Conservation (phyloP, 306 rosid genomes). For the Vigna mungo region DNA sequence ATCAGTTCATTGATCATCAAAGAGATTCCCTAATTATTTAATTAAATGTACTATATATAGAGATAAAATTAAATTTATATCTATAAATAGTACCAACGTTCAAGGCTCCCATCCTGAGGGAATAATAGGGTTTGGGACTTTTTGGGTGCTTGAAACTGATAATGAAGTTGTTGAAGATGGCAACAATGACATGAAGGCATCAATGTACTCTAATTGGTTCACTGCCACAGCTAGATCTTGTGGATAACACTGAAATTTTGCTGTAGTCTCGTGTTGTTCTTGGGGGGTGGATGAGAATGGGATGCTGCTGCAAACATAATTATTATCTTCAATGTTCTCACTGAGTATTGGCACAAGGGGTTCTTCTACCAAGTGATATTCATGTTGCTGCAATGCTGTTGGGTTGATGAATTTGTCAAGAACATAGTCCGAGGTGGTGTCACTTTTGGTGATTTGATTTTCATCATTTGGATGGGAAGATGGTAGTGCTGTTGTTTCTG, state of each 20-base stretch:
- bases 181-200: constrained; percentile 54
- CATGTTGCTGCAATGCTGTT: constrained; percentile 39
- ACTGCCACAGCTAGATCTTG: constrained; percentile 44
- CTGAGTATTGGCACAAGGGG: constrained; percentile 52
- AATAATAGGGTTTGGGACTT: constrained; percentile 39
- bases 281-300: constrained; percentile 51
- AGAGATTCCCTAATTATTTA: constrained; percentile 11
- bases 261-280: constrained; percentile 51
- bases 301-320: constrained; percentile 44
- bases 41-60: constrained; percentile 31
- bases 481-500: constrained; percentile 46
- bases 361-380: constrained; percentile 40
- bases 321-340: constrained; percentile 52
- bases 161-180: constrained; percentile 47
- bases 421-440: constrained; percentile 17
- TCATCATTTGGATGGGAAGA: constrained; percentile 47
- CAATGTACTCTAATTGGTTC: constrained; percentile 64
- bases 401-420: constrained; percentile 51
- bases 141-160: constrained; percentile 42
- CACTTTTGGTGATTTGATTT: constrained; percentile 47
- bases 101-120: constrained; percentile 48
- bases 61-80: constrained; percentile 36
- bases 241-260: constrained; percentile 44
- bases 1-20: neutral
- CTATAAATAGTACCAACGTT: constrained; percentile 30